Base-by-base conservation (phyloP, 129 eudicot species). In the Pittosporum tobira region DNA sequence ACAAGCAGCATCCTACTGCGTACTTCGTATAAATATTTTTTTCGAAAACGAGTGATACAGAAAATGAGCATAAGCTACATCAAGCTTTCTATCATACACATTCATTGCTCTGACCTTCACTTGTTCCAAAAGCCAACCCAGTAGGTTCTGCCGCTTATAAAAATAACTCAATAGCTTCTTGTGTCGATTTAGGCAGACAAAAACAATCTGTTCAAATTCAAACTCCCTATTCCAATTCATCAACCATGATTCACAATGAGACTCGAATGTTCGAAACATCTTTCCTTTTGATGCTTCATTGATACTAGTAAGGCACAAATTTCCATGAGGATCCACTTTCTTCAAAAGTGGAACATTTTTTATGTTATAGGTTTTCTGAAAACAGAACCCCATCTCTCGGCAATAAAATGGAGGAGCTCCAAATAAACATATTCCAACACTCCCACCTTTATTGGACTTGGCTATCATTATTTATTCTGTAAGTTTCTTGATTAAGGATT, bases 181-280 rank as follows among this genome's bases (percentile, higher is more conserved):
- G 86, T 3, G 76, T 66, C 23, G 28, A 4, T 45, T 63, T 54
- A 8, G 85, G 83, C 4, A 83, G 34, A 31, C 78, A 79, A 23
- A 61, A 53, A 18, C n/a, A 19, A 34, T 30, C 24, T 3, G 12
- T 34, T 2, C 42, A 52, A n/a, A n/a, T n/a, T n/a, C n/a, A n/a
- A 83, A 79, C 51, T 57, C 75, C n/a, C 44, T 28, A 44, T 71
- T 78, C 82, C 90, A 83, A 5, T 69, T 55, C 12, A 75, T 66
- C 29, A 83, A 29, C 85, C 85, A 83, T 0, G 78, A 58, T 34
- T 70, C 57, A 29, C 18, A 38, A 54, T 29, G 2, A 15, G 54
- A 40, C 19, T 66, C 42, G 3, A 59, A 5, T 8, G 82, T 60
- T 34, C 69, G 22, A 15, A 77, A 67, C 61, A 70, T 54, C 53